Evolutionary conservation across 805 yeast genomes (phyloP).

Genomic region (Spathaspora sp.): DNA sequence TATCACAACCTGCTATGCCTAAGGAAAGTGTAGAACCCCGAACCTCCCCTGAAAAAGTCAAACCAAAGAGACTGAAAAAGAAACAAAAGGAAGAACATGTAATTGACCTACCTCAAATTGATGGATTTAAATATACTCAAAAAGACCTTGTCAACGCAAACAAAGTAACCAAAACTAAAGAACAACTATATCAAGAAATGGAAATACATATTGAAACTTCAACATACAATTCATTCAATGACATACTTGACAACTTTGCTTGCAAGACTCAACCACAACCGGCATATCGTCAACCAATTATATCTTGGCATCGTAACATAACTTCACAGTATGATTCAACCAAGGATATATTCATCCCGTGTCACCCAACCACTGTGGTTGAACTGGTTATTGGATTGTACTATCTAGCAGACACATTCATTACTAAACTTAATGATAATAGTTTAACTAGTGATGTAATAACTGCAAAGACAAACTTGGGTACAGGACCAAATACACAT

Average conservation of each 20-base stretch:
- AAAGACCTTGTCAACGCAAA: constrained; percentile 35
- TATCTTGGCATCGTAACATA: constrained; percentile 50
- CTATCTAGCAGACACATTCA: constrained; percentile 45
- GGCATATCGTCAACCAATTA: constrained; percentile 28
- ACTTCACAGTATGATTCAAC: constrained; percentile 45
- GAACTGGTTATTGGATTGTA: constrained; percentile 46
- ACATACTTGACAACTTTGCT: background rate
- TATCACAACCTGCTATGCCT: too few species aligned
- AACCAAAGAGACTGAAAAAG: background rate
- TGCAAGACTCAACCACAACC: background rate
- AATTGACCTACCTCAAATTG: background rate
- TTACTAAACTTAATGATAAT: constrained; percentile 11
- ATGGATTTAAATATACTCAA: constrained; percentile 13
- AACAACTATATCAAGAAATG: constrained; percentile 50
- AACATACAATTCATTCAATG: background rate
- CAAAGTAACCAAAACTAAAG: constrained; percentile 39
- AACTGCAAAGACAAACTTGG: background rate
- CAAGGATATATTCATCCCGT: constrained; percentile 55
- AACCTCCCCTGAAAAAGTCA: background rate
- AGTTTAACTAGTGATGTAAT: background rate
- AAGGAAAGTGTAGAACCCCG: background rate
- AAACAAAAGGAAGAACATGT: background rate
- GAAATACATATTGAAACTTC: constrained; percentile 10
- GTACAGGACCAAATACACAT: background rate
- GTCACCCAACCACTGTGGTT: constrained; percentile 31